These are phyloP conservation scores for Teratosphaeria pseudoeucalypti DNA, from an alignment of 2,329 filamentous ascomycete genomes.

Conservation along the genomic window DNA sequence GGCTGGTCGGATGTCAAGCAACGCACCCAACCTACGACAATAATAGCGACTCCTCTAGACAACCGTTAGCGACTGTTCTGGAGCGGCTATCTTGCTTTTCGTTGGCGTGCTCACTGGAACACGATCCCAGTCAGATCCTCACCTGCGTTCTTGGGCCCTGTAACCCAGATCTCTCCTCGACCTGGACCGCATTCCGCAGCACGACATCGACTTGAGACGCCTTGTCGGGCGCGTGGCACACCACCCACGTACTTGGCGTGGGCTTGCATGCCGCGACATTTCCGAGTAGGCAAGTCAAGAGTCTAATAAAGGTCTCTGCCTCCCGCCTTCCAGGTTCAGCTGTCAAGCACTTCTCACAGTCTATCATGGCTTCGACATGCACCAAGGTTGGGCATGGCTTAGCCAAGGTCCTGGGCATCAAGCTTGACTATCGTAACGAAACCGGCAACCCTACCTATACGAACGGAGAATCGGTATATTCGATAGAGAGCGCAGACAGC, in stretches of 20 bases:
- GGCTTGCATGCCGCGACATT: neutral
- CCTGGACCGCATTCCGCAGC: neutral
- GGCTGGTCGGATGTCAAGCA: neutral
- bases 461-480: conserved; percentile 70
- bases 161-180: neutral
- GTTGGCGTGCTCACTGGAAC: neutral
- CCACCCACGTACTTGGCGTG: neutral
- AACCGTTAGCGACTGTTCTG: neutral
- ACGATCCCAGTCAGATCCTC: neutral
- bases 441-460: conserved; percentile 44
- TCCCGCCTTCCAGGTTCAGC: neutral
- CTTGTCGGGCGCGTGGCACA: neutral
- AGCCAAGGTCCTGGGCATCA: conserved; percentile 74
- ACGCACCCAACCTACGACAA: neutral
- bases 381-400: conserved; percentile 60
- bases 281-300: neutral
- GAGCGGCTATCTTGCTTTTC: neutral
- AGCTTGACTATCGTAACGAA: conserved; percentile 59
- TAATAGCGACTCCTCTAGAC: neutral
- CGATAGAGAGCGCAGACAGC: conserved; percentile 59
- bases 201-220: neutral
- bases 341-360: neutral
- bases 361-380: conserved; percentile 22
- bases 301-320: neutral
- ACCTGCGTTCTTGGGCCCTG: neutral